Conservation (phyloP, 2,329 filamentous ascomycete genomes). For the Fusarium citri region DNA sequence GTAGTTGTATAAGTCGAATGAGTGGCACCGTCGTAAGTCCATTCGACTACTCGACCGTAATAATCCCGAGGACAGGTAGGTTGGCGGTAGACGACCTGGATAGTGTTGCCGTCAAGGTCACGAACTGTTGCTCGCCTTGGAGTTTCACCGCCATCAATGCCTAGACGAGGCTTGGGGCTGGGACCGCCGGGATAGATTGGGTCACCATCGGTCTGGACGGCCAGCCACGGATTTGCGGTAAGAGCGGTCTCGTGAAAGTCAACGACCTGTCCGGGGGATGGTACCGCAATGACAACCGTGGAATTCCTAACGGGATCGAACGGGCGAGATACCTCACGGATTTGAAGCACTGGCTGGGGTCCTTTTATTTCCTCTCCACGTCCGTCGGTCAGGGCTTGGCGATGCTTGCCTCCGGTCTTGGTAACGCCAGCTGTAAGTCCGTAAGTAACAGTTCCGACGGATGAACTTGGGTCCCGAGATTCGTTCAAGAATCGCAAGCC, state of each 20-base stretch:
- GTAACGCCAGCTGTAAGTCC: conserved; percentile 48
- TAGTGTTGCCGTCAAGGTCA: conserved; percentile 85
- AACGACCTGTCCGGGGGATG: conserved; percentile 72
- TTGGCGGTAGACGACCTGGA: conserved; percentile 76
- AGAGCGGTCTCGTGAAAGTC: conserved; percentile 78
- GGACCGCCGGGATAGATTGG: conserved; percentile 35
- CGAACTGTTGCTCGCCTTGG: conserved; percentile 67
- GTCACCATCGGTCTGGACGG: conserved; percentile 47
- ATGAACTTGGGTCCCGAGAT: conserved; percentile 46
- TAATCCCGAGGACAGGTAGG: conserved; percentile 49
- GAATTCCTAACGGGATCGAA: conserved; percentile 56
- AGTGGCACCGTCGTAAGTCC: conserved; percentile 60
- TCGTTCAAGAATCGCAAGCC: conserved; percentile 71
- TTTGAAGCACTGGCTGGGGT: conserved; percentile 56
- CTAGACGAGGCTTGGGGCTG: conserved; percentile 48
- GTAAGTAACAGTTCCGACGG: conserved; percentile 55
- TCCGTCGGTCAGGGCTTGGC: conserved; percentile 28
- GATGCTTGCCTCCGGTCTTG: conserved; percentile 36
- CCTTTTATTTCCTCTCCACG: conserved; percentile 40
- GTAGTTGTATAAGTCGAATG: conserved; percentile 17
- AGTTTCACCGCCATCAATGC: conserved; percentile 47
- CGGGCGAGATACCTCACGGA: conserved; percentile 57
- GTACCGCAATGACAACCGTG: conserved; percentile 74
- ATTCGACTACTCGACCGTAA: conserved; percentile 59
- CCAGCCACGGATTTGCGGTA: conserved; percentile 67